Percentiles rank a stretch among this genome's conserved stretches.
Evolutionary conservation across 2,329 filamentous ascomycete species (phyloP).

Genomic region (Diaporthe helianthi): DNA sequence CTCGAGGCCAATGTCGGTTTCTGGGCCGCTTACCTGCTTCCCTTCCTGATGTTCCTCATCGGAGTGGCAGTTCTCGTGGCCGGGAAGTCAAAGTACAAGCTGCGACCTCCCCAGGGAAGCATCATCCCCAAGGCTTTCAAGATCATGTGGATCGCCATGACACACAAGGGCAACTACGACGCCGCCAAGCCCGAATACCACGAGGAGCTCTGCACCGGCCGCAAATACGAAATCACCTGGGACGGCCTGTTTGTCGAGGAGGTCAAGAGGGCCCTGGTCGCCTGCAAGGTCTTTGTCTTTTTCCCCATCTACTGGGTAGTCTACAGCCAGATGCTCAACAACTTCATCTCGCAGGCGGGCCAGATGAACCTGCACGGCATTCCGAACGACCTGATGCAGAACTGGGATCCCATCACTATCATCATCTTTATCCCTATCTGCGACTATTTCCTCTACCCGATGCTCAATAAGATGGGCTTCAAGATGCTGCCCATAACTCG

Average conservation of each 20-base stretch:
- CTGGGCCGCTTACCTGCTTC: constrained; percentile 68
- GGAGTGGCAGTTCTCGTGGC: constrained; percentile 60
- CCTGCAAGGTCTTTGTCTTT: constrained; percentile 75
- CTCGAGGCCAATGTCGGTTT: constrained; percentile 73
- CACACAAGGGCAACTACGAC: constrained; percentile 69
- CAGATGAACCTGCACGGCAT: constrained; percentile 68
- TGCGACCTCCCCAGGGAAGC: constrained; percentile 65
- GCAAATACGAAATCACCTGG: constrained; percentile 63
- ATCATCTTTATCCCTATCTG: constrained; percentile 72
- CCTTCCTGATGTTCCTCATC: constrained; percentile 67
- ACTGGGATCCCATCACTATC: constrained; percentile 71
- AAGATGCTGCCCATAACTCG: constrained; percentile 70
- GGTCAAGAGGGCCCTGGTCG: constrained; percentile 69
- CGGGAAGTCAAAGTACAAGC: constrained; percentile 55
- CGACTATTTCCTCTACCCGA: constrained; percentile 66
- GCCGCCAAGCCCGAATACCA: constrained; percentile 73
- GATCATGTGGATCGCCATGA: constrained; percentile 74
- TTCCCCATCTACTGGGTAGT: constrained; percentile 72
- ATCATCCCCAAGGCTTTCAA: constrained; percentile 71
- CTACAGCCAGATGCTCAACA: constrained; percentile 66
- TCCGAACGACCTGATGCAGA: constrained; percentile 74
- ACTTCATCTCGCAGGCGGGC: constrained; percentile 68
- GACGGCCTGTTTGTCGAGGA: constrained; percentile 76
- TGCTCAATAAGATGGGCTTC: constrained; percentile 63
- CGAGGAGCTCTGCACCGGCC: constrained; percentile 72